Evolutionary conservation across 495 filamentous ascomycete species (phyloP), one percentile per base, ranked within the genome.

Genomic region (Penicillium coprophilum): DNA sequence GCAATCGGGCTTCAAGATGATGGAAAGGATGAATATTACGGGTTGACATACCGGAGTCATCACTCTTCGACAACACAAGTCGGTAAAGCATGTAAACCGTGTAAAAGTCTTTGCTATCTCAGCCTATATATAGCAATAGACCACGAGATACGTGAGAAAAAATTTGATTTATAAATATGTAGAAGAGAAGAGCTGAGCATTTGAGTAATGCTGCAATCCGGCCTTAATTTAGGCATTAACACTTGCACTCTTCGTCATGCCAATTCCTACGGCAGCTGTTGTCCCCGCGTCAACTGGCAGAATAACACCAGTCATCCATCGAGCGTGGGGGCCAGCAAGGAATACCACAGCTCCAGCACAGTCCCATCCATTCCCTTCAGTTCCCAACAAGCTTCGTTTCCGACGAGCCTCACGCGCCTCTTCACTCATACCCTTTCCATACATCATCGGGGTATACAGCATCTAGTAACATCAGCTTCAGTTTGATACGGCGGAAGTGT

Each of bases 381-480:
- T 80, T 0, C 67, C 67, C n/a, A 84, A 61, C 31, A 85, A 64
- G 62, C 78, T 84, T 36, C 77, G 60, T 34, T 73, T 71, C 30
- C 67, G 73, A 28, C 82, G 62, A 20, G 77, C 72, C 38, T 75
- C 69, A 50, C 82, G 57, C 6, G 69, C 65, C 53, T 82, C 76
- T 20, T 75, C 68, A 27, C 65, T 79, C 77, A 84, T 82, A 0
- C 79, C 80, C 7, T 70, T 66, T 2, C 63, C 71, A 56, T 79
- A 80, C 72, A 84, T 79, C 82, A 84, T 84, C 0, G 82, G 80
- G n/a, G 80, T 84, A 51, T 78, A 85, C 6, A 85, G 69, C 79
- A 83, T 83, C 49, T 66, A 50, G 50, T 11, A 13, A 4, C 49
- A 4, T 59, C 32, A 55, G 45, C 13, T 19, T 46, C 13, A 0